These are phyloP conservation scores for Tetracladium maxilliforme DNA, from an alignment of 2,329 filamentous ascomycete genomes.

Conservation along the genomic window DNA sequence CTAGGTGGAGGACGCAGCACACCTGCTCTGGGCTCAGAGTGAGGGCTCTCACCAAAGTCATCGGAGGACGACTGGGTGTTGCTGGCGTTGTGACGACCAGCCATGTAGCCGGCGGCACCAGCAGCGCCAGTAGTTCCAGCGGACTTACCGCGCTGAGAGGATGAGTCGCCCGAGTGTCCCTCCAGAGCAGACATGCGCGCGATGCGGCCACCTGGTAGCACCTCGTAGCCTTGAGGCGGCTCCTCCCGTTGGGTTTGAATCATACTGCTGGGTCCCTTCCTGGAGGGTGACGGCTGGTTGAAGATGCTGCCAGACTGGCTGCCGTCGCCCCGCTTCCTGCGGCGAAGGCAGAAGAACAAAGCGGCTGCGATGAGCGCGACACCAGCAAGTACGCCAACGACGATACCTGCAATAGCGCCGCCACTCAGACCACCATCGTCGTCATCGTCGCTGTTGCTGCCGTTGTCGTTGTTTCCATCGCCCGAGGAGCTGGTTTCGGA, in stretches of 20 bases:
- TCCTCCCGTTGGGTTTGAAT: slow-evolving; percentile 22
- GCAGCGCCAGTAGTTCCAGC: slow-evolving; percentile 28
- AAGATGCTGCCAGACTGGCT: slow-evolving; percentile 63
- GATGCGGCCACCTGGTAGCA: slow-evolving; percentile 76
- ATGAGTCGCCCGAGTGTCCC: slow-evolving; percentile 49
- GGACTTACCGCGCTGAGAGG: slow-evolving; percentile 12
- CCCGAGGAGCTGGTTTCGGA: slow-evolving; percentile 15
- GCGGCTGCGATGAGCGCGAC: slow-evolving; percentile 54
- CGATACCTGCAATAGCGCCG: slow-evolving; percentile 84
- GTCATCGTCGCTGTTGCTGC: slow-evolving; percentile 4
- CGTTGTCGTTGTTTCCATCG: slow-evolving; percentile 3
- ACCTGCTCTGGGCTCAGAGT: slow-evolving; percentile 44
- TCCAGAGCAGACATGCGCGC: slow-evolving; percentile 93
- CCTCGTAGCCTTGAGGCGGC: slow-evolving; percentile 43
- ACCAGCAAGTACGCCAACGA: slow-evolving; percentile 65
- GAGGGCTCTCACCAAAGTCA: slow-evolving; percentile 56
- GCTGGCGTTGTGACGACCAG: slow-evolving; percentile 24
- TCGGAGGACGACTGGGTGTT: slow-evolving; percentile 56
- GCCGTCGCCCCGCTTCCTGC: slow-evolving; percentile 33
- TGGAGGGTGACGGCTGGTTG: slow-evolving; percentile 75
- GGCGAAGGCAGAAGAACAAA: slow-evolving; percentile 42
- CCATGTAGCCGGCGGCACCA: slow-evolving; percentile 31
- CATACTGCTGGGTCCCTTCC: slow-evolving; percentile 30
- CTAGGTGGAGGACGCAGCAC: slow-evolving; percentile 42
- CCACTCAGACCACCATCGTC: slow-evolving; percentile 46